Evolutionary conservation across 192 early-diverging fungal genomes (phyloP).

Genomic region (Dispira simplex): DNA sequence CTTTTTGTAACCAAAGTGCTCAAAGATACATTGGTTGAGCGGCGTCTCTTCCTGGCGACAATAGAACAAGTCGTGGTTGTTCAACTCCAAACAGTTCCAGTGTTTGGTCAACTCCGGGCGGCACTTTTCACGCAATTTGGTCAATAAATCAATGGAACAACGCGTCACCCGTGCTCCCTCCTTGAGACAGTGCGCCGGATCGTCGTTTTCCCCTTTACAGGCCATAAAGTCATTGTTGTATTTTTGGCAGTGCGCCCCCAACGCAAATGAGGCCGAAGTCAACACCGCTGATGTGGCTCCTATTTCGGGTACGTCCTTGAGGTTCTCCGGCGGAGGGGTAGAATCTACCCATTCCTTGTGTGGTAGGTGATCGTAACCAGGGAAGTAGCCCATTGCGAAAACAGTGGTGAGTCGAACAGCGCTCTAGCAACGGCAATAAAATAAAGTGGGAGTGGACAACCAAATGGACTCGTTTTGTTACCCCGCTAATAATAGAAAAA

Average conservation of each 20-base stretch:
- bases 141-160: constrained; percentile 72
- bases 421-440: no score
- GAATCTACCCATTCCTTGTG: constrained; percentile 60
- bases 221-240: constrained; percentile 95
- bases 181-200: constrained; percentile 81
- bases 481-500: no score
- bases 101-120: constrained; percentile 71
- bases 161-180: constrained; percentile 94
- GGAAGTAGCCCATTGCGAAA: neutral
- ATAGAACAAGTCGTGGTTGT: constrained; percentile 74
- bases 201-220: constrained; percentile 83
- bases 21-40: constrained; percentile 83
- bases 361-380: constrained; percentile 13
- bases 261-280: constrained; percentile 84
- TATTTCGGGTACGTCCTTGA: constrained; percentile 68
- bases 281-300: constrained; percentile 85
- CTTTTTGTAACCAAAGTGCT: constrained; percentile 63
- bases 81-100: constrained; percentile 82
- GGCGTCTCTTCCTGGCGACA: constrained; percentile 64
- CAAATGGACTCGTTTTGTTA: no score
- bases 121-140: constrained; percentile 82
- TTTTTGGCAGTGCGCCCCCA: constrained; percentile 76
- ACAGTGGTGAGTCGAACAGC: no score
- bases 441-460: no score
- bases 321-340: constrained; percentile 50